These are phyloP conservation scores for Leccinum uliginosum DNA, from an alignment of 768 basidiomycete genomes.

Conservation along the genomic window DNA sequence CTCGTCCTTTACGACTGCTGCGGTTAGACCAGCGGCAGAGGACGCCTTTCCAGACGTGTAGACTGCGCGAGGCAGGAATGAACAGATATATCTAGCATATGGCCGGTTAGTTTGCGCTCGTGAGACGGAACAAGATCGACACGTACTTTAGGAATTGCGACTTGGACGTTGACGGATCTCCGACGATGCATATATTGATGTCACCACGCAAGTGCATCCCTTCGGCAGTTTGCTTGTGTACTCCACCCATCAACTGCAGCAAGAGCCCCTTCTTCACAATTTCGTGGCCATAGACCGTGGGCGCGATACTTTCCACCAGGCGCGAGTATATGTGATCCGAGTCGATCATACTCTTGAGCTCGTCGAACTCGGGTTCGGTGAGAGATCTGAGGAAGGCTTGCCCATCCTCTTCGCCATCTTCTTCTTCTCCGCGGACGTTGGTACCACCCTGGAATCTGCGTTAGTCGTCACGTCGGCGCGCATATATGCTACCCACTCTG, in stretches of 20 bases:
- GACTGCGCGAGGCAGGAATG: conserved; percentile 95
- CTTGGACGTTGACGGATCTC: conserved; percentile 96
- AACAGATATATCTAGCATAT: conserved; percentile 81
- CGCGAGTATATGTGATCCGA: conserved; percentile 93
- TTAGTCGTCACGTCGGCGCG: not conserved
- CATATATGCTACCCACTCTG: conserved; percentile 51
- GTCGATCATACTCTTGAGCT: conserved; percentile 91
- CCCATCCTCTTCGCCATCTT: conserved; percentile 69
- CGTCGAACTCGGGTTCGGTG: conserved; percentile 92
- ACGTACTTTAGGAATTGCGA: conserved; percentile 96
- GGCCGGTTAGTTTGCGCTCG: not conserved
- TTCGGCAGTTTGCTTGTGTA: conserved; percentile 93
- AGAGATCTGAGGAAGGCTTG: conserved; percentile 85
- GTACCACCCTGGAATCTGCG: conserved; percentile 57
- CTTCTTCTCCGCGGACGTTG: conserved; percentile 88
- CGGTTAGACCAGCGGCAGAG: conserved; percentile 96
- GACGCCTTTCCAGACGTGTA: conserved; percentile 99
- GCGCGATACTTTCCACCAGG: conserved; percentile 91
- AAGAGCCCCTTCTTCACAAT: conserved; percentile 98
- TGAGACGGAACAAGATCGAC: not conserved
- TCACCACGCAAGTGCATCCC: conserved; percentile 99
- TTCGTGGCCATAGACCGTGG: conserved; percentile 98
- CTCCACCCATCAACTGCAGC: conserved; percentile 96
- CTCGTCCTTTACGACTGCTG: conserved; percentile 97
- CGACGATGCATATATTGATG: conserved; percentile 97